These are phyloP conservation scores for Mucor ambiguus DNA, from an alignment of 371 early-diverging fungal species.

Conservation along the genomic window DNA sequence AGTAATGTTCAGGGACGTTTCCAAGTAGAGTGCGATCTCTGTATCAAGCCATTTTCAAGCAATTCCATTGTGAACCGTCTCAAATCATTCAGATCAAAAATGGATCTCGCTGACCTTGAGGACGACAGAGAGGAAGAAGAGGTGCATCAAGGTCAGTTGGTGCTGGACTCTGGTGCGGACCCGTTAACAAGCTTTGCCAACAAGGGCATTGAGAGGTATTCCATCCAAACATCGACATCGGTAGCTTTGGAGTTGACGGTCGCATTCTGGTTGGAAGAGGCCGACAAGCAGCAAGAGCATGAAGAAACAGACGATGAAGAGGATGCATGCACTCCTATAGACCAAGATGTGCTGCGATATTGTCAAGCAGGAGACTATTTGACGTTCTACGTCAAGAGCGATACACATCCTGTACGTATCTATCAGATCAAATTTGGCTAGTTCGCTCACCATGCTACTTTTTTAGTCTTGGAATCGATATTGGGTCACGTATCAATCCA, in stretches of 20 bases:
- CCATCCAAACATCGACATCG: slow-evolving; percentile 14
- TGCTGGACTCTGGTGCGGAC: slow-evolving; percentile 22
- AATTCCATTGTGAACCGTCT: slow-evolving; percentile 5
- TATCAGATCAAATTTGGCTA: not conserved
- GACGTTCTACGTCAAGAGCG: slow-evolving; percentile 37
- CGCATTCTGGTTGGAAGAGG: slow-evolving; percentile 19
- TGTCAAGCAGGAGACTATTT: slow-evolving; percentile 35
- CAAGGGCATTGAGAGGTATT: slow-evolving; percentile 21
- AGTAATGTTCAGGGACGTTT: slow-evolving; percentile 22
- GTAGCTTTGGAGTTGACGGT: slow-evolving; percentile 19
- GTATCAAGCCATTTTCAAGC: slow-evolving; percentile 4
- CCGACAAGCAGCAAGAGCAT: not conserved
- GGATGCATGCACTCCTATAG: slow-evolving; percentile 9
- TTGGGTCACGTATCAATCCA: slow-evolving; percentile 17
- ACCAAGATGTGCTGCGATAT: slow-evolving; percentile 14
- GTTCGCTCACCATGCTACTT: not conserved
- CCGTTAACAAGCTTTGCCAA: slow-evolving; percentile 21
- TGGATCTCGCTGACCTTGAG: not conserved
- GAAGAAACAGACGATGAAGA: not conserved
- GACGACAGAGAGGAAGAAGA: not conserved
- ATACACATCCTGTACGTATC: slow-evolving; percentile 15
- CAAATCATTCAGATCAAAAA: not conserved
- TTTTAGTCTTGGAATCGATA: slow-evolving; percentile 21
- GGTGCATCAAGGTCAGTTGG: not conserved
- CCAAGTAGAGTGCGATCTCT: slow-evolving; percentile 17